phyloP scores from a whole-genome alignment of 768 basidiomycete species.

The Russula olivacea region DNA sequence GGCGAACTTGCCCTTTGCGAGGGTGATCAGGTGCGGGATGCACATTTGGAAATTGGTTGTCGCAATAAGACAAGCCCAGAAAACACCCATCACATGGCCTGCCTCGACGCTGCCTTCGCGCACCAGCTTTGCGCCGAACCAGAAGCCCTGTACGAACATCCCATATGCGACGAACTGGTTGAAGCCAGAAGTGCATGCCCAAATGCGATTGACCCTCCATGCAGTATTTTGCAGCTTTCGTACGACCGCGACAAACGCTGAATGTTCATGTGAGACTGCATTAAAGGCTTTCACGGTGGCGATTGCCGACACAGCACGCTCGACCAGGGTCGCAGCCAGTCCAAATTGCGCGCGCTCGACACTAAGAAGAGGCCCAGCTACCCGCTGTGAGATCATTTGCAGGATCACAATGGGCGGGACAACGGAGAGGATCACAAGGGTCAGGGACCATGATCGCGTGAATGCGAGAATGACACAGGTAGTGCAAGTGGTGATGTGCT shows the following conservation, averaged over 20 bases:
- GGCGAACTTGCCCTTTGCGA: constrained; percentile 80
- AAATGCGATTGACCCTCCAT: constrained; percentile 54
- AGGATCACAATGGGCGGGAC: constrained; percentile 77
- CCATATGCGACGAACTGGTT: constrained; percentile 80
- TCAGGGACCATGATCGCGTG: constrained; percentile 69
- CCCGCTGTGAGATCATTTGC: constrained; percentile 65
- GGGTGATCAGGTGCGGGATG: constrained; percentile 70
- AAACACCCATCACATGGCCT: constrained; percentile 91
- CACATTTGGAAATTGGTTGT: constrained; percentile 82
- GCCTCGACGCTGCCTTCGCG: constrained; percentile 58
- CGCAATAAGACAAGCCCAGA: constrained; percentile 94
- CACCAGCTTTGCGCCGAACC: constrained; percentile 92
- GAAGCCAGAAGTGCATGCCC: constrained; percentile 64
- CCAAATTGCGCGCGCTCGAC: constrained; percentile 62
- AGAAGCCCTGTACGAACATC: constrained; percentile 96
- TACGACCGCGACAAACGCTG: constrained; percentile 44
- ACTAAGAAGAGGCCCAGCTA: constrained; percentile 61
- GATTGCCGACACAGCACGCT: constrained; percentile 71
- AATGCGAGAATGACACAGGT: constrained; percentile 82
- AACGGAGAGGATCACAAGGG: constrained; percentile 87
- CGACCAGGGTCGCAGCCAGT: constrained; percentile 70
- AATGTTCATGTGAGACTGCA: constrained; percentile 53
- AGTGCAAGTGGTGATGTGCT: constrained; percentile 74
- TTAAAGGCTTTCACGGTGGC: constrained; percentile 92
- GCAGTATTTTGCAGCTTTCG: constrained; percentile 43